Evolutionary conservation across 2,329 filamentous ascomycete genomes (phyloP), one percentile per base, ranked within the genome.

Genomic region (Penicillium sp.): DNA sequence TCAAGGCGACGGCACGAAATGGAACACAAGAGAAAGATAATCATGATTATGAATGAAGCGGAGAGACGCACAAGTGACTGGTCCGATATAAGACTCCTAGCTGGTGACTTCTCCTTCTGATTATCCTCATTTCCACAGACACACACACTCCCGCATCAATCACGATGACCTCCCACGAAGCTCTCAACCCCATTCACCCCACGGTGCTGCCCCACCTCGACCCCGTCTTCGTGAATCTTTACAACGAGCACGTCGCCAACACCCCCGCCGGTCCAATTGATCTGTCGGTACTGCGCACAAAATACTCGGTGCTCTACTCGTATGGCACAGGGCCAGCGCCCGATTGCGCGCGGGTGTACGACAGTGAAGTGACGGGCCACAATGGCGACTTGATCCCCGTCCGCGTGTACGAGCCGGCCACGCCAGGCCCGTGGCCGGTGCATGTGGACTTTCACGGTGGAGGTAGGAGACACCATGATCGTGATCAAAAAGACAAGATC

Each of bases 361-460:
- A 81, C 54, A 66, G 72, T 4, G 65, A 71, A 35, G 71, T 80
- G 13, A 68, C 74, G 1, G 66, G 73, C 37, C 68, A 71, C 48
- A 73, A 76, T 52, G 74, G 68, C 42, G 68, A 74, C 33, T 62
- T 70, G 51, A 76, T 71, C 54, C 67, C 73, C 3, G 73, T 82
- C 2, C 75, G 81, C 6, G 77, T 83, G 22, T 83, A 83, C 67
- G 76, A 79, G 55, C 81, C 81, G 0, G 73, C 73, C 0, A 59
- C 68, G 1, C 61, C 75, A 0, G 79, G 80, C 0, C 70, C 70
- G 3, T 81, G 81, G 71, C 81, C 81, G 0, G 81, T 82, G 4
- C 80, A 83, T 52, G 67, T 83, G 52, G 79, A 83, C 67, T 83
- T 76, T 58, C 81, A 84, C 60, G 82, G 82, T 19, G 82, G 82